Conservation (phyloP, 192 early-diverging fungal genomes). For the Jimgerdemannia flammicorona region DNA sequence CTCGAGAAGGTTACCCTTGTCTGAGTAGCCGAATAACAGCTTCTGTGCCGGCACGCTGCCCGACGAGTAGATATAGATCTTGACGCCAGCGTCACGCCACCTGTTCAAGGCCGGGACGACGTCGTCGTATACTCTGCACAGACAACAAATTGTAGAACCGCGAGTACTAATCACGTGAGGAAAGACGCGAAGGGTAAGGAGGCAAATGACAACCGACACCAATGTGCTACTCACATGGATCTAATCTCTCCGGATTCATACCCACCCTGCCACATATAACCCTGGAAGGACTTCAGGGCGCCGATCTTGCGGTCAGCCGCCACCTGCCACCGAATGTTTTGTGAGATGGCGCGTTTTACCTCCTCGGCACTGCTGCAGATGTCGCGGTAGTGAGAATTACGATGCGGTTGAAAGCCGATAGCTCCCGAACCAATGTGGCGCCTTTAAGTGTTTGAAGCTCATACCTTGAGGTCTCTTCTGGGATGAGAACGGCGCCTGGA, state of each 20-base stretch:
- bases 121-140: slow-evolving; percentile 76
- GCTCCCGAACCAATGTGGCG: neutral
- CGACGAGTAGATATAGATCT: slow-evolving; percentile 94
- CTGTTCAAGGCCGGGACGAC: slow-evolving; percentile 71
- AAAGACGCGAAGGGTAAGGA: neutral
- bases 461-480: slow-evolving; percentile 32
- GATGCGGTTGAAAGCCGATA: neutral
- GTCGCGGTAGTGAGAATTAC: neutral
- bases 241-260: slow-evolving; percentile 73
- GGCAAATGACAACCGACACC: neutral
- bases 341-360: slow-evolving; percentile 49
- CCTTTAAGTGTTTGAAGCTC: slow-evolving; percentile 1
- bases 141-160: neutral
- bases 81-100: slow-evolving; percentile 60
- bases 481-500: slow-evolving; percentile 36
- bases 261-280: slow-evolving; percentile 94
- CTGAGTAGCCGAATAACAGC: slow-evolving; percentile 80
- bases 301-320: slow-evolving; percentile 83
- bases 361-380: slow-evolving; percentile 34
- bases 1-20: slow-evolving; percentile 71
- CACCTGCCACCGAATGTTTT: slow-evolving; percentile 86
- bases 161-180: neutral
- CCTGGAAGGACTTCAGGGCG: slow-evolving; percentile 86
- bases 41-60: slow-evolving; percentile 94
- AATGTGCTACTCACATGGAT: slow-evolving; percentile 57